Base-by-base conservation (phyloP, 345 rosid species). In the Salix brachista region DNA sequence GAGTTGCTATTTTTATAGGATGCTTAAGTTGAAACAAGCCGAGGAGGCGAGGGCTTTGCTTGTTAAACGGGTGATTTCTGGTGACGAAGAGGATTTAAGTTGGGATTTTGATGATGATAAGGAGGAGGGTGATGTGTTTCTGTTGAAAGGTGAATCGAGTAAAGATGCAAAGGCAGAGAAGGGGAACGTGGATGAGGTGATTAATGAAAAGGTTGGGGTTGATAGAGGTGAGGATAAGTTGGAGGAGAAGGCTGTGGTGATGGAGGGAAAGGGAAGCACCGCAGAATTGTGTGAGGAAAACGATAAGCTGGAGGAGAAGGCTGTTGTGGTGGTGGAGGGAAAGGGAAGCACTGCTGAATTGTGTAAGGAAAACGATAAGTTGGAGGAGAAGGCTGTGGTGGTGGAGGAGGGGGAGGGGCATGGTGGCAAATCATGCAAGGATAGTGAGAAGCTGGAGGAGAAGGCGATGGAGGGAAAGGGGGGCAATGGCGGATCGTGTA, bases 81-180 rank as follows among this genome's bases (percentile, higher is more conserved):
- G 83, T 21, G 91, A 88, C 25, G 95, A 89, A 36, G 94, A 88
- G 79, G 92, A 91, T 70, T 87, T 93, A 79, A 89, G 90, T 44
- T 93, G 97, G 97, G 94, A 93, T 86, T 64, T 90, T 21, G 94
- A 89, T 67, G 93, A 90, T 61, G 90, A 85, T 64, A 85, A 66
- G 1, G 39, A 21, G 14, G 37, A 70, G 64, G 58, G 30, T 12
- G 69, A 46, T 25, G 78, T 42, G 54, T 70, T 81, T 28, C 17
- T 34, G 36, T 28, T 56, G 7, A 73, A 72, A 48, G 72, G 75
- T 21, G 62, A 72, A 73, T 30, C 77, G 8, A 70, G 19, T 65
- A 16, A 16, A 11, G 71, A 34, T 36, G 56, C 69, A 12, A 62
- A 60, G 3, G 32, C 1, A 9, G 23, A 28, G 23, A 65, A 73